Evolutionary conservation across 225 moss, liverwort and hornwort genomes (phyloP).

Genomic region (Pleurozium schreberi): DNA sequence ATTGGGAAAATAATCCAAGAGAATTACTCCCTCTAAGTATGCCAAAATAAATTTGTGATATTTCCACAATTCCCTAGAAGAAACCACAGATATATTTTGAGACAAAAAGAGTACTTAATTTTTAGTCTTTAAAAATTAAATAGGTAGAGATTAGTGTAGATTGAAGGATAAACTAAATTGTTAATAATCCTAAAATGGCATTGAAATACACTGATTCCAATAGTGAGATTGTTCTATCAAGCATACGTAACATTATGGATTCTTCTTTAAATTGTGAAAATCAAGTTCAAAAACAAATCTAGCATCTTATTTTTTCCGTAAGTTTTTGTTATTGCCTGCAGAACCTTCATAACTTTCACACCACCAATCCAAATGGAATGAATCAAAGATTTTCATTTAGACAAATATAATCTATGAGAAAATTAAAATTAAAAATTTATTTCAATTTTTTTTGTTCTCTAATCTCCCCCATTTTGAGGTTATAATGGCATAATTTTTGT

Average conservation of each 20-base stretch:
- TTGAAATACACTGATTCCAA: neutral
- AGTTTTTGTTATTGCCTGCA: accelerated
- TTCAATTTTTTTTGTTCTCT: neutral
- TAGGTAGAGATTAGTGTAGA: neutral
- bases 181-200: neutral
- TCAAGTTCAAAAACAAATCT: neutral
- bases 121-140: neutral
- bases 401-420: neutral
- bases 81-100: neutral
- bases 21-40: too few relatives aligned
- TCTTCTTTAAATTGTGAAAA: neutral
- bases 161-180: neutral
- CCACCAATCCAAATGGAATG: neutral
- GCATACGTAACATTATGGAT: neutral
- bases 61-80: too few relatives aligned
- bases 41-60: too few relatives aligned
- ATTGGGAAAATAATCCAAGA: neutral
- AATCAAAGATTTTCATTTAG: neutral
- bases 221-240: neutral
- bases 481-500: neutral
- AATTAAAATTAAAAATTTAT: neutral
- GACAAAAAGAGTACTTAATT: accelerated
- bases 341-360: neutral
- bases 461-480: neutral
- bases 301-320: accelerated